Conservation (phyloP, 495 filamentous ascomycete species). For the Lasiosphaeriaceae sp. region DNA sequence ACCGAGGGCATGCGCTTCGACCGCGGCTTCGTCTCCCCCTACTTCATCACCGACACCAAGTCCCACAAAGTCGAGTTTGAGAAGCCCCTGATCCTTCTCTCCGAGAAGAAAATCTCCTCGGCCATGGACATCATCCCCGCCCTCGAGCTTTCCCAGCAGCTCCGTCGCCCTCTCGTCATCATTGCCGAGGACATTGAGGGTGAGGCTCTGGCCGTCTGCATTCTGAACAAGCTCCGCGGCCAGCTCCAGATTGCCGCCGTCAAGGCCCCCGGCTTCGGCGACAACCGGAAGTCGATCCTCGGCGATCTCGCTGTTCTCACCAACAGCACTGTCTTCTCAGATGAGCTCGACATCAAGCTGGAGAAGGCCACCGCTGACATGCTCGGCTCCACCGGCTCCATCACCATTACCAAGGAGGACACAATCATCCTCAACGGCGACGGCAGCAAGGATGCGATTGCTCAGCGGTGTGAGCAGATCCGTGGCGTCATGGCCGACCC, state of each 20-base stretch:
- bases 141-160: constrained; percentile 91
- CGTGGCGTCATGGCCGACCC: constrained; percentile 93
- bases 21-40: constrained; percentile 95
- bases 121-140: constrained; percentile 98
- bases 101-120: constrained; percentile 99
- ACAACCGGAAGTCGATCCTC: constrained; percentile 99
- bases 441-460: constrained; percentile 88
- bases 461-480: constrained; percentile 98
- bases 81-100: constrained; percentile 96
- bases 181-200: constrained; percentile 99
- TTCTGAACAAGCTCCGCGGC: constrained; percentile 98
- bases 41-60: constrained; percentile 99
- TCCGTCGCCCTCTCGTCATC: constrained; percentile 93
- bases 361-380: constrained; percentile 95
- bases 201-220: constrained; percentile 96
- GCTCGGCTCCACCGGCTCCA: constrained; percentile 94
- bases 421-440: constrained; percentile 98
- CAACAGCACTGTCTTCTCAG: constrained; percentile 94
- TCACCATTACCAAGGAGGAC: constrained; percentile 99
- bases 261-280: constrained; percentile 98
- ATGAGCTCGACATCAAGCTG: constrained; percentile 97
- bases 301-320: constrained; percentile 93
- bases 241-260: constrained; percentile 98
- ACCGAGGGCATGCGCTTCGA: constrained; percentile 99
- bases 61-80: constrained; percentile 98